Percentiles rank a stretch among this genome's conserved stretches.
Evolutionary conservation across 805 yeast species (phyloP).

Genomic region (Starmerella riodocensis): DNA sequence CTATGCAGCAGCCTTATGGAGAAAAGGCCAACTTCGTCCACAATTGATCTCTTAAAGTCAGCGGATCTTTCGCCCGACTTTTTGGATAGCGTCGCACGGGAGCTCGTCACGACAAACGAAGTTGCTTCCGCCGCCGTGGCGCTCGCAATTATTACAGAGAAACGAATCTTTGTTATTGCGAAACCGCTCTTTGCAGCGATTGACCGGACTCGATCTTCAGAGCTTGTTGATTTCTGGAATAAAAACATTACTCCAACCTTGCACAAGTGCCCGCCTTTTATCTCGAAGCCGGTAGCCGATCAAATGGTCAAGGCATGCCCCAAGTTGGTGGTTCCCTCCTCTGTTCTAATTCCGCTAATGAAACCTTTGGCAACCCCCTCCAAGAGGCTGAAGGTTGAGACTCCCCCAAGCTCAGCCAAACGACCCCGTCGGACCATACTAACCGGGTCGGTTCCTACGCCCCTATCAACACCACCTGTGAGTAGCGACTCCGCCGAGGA

Average conservation of each 20-base stretch:
- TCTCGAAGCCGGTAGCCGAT: background rate
- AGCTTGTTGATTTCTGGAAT: conserved; percentile 17
- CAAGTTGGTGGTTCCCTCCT: conserved; percentile 1
- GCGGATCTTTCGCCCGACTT: conserved; percentile 1
- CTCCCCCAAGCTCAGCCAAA: conserved; percentile 3
- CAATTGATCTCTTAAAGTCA: background rate
- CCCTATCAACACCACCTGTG: conserved; percentile 13
- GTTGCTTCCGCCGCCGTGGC: conserved; percentile 1
- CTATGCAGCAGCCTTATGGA: background rate
- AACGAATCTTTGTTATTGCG: conserved; percentile 8
- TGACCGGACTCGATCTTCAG: background rate
- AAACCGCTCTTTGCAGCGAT: conserved; percentile 7
- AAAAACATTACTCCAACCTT: conserved; percentile 1
- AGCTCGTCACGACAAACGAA: background rate
- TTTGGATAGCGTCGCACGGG: conserved; percentile 3
- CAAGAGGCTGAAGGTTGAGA: background rate
- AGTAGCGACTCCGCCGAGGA: conserved; percentile 13
- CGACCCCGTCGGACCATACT: conserved; percentile 10
- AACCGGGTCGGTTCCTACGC: conserved; percentile 11
- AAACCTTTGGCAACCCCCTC: background rate
- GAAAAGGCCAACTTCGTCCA: background rate
- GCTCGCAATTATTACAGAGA: conserved; percentile 1
- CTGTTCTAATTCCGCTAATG: background rate
- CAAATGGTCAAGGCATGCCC: conserved; percentile 3
- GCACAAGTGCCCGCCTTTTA: conserved; percentile 9